phyloP scores from a whole-genome alignment of 306 rosid species.

The Biancaea sappan region DNA sequence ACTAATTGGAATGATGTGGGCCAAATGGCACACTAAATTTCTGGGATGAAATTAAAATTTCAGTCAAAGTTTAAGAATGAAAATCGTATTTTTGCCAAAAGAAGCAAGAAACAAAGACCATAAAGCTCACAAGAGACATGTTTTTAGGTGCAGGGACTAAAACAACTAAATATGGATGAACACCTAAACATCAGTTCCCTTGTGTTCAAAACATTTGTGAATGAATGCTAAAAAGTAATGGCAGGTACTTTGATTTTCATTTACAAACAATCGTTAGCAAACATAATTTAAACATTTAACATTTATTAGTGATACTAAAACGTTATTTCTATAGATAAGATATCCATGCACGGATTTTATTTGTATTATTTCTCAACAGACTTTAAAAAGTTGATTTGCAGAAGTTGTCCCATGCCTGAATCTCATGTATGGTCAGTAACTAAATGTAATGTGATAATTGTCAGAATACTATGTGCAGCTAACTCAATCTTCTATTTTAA shows the following conservation, averaged over 20 bases:
- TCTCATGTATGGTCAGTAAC: not conserved
- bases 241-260: slow-evolving; percentile 6
- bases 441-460: not conserved
- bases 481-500: not conserved
- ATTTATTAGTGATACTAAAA: slow-evolving; percentile 8
- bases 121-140: slow-evolving; percentile 28
- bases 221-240: slow-evolving; percentile 8
- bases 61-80: too few relatives aligned
- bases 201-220: slow-evolving; percentile 16
- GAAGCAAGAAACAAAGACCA: not conserved
- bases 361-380: not conserved
- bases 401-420: not conserved
- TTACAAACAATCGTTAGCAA: not conserved
- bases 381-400: not conserved
- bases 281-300: not conserved
- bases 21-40: too few relatives aligned
- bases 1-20: too few relatives aligned
- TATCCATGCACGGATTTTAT: not conserved
- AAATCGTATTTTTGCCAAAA: too few relatives aligned
- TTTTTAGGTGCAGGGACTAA: not conserved
- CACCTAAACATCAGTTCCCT: not conserved
- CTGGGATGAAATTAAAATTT: too few relatives aligned
- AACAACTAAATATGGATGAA: slow-evolving; percentile 1
- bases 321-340: not conserved
- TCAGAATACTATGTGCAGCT: not conserved